Evolutionary conservation across 2,329 filamentous ascomycete species (phyloP).

Genomic region (Trichoderma cornu-damae): DNA sequence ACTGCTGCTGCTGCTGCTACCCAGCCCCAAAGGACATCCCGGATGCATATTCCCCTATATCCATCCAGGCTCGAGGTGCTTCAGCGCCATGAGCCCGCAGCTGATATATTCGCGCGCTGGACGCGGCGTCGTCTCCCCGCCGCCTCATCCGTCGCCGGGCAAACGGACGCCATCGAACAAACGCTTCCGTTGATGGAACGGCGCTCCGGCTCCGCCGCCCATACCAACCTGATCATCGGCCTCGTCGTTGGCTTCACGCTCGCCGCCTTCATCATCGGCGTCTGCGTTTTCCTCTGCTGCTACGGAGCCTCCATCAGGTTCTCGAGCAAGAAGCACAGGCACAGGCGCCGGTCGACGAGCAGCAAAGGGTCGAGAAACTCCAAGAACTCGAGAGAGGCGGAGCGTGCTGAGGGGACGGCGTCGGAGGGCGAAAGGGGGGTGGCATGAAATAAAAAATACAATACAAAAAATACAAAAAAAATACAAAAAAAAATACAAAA

Average conservation of each 20-base stretch:
- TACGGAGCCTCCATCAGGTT: conserved; percentile 38
- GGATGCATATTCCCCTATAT: conserved; percentile 32
- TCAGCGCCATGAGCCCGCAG: background rate
- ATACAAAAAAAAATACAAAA: too few species aligned
- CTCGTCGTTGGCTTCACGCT: conserved; percentile 40
- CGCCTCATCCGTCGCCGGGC: background rate
- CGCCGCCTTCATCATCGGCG: conserved; percentile 36
- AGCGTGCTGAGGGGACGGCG: background rate
- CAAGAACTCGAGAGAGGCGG: conserved; percentile 25
- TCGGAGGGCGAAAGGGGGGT: background rate
- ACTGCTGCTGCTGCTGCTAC: too few species aligned
- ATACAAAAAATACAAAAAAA: background rate
- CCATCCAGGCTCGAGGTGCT: conserved; percentile 5
- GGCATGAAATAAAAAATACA: background rate
- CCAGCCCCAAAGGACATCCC: background rate
- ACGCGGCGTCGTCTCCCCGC: background rate
- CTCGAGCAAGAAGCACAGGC: conserved; percentile 26
- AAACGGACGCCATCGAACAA: background rate
- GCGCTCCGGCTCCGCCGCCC: conserved; percentile 25
- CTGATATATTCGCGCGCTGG: background rate
- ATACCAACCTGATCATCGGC: conserved; percentile 40
- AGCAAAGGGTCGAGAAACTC: conserved; percentile 36
- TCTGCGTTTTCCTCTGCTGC: conserved; percentile 36
- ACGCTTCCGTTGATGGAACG: conserved; percentile 14
- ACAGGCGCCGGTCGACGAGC: conserved; percentile 24